phyloP scores from a whole-genome alignment of 148 eudicot genomes.

The Rhododendron henanense region DNA sequence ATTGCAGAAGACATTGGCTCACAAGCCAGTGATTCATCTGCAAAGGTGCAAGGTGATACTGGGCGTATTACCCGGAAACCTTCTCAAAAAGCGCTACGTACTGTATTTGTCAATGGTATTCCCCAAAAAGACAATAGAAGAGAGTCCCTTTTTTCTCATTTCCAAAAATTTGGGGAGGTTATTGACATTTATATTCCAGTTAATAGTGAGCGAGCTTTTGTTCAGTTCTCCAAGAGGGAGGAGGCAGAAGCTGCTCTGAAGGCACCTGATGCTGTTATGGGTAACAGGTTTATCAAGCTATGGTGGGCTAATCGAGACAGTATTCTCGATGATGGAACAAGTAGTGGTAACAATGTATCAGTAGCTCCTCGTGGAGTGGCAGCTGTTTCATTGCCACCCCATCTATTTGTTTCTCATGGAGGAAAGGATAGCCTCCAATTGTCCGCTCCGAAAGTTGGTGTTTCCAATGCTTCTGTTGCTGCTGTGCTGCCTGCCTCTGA shows the following conservation, averaged over 20 bases:
- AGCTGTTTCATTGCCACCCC: conserved; percentile 33
- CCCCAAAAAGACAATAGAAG: conserved; percentile 77
- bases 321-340: conserved; percentile 45
- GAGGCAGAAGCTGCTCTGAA: conserved; percentile 87
- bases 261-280: conserved; percentile 99
- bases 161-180: conserved; percentile 86
- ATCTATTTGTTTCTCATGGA: conserved; percentile 25
- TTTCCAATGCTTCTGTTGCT: conserved; percentile 29
- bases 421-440: conserved; percentile 44
- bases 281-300: conserved; percentile 84
- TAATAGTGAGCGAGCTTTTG: conserved; percentile 82
- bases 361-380: conserved; percentile 26
- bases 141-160: conserved; percentile 80
- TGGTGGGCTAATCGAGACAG: conserved; percentile 95
- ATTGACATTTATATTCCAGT: conserved; percentile 74
- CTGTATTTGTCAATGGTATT: conserved; percentile 72
- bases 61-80: conserved; percentile 41
- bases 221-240: conserved; percentile 86
- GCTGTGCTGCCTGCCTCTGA: conserved; percentile 24
- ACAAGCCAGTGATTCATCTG: conserved; percentile 32
- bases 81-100: conserved; percentile 72
- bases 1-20: conserved; percentile 28
- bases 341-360: conserved; percentile 30
- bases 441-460: conserved; percentile 30
- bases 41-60: conserved; percentile 42